Conservation (phyloP, 2,329 filamentous ascomycete genomes). For the Trichoderma hamatum region DNA sequence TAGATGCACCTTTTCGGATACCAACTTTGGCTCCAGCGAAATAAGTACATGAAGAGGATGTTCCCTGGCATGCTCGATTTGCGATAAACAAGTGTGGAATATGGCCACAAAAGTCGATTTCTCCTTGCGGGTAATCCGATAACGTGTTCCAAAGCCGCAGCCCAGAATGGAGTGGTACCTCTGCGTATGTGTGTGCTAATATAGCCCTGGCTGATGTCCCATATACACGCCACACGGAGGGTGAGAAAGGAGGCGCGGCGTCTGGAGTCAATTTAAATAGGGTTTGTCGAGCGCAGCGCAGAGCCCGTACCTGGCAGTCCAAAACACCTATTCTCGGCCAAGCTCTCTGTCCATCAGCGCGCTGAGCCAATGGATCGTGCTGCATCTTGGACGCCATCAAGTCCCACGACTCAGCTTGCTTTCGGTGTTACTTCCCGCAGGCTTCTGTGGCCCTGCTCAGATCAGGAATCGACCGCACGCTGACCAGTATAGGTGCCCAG, state of each 20-base stretch:
- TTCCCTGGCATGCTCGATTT: not conserved
- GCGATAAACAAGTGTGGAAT: not conserved
- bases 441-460: constrained; percentile 3
- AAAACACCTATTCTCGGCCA: not conserved
- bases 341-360: not conserved
- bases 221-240: not conserved
- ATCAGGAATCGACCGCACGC: constrained; percentile 22
- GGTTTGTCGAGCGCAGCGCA: not conserved
- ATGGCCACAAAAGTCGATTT: not conserved
- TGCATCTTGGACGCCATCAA: not conserved
- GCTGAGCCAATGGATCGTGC: constrained; percentile 11
- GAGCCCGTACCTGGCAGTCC: not conserved
- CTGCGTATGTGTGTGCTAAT: not conserved
- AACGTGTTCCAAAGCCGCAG: not conserved
- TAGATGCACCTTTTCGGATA: not conserved
- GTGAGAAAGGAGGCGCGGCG: not conserved
- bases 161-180: not conserved
- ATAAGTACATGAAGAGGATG: not conserved
- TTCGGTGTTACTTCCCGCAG: constrained; percentile 20
- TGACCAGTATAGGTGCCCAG: constrained; percentile 29
- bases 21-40: not conserved
- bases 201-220: not conserved
- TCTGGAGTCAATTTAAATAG: not conserved
- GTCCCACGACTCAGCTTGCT: constrained; percentile 19
- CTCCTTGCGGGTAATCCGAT: not conserved